Base-by-base conservation (phyloP, 1,284 basidiomycete genomes). In the Boletus sp. region DNA sequence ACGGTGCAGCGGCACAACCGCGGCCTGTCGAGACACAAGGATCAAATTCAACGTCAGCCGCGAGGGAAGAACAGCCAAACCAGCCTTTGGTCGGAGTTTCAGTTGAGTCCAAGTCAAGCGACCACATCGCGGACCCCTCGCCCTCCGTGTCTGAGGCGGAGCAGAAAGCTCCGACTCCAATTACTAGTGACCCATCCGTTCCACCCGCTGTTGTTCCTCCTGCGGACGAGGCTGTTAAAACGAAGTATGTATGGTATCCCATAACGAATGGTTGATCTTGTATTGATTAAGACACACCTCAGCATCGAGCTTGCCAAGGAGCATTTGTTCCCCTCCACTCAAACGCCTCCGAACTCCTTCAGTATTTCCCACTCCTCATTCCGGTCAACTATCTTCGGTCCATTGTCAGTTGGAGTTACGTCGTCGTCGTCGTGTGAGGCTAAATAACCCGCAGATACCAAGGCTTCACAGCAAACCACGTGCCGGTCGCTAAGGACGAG, bases 371-470 rank as follows among this genome's bases (percentile, higher is more conserved):
- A 62, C 10, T 49, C 53, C 13, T 57, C 64, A 25, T 67, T 64
- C 34, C 58, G 45, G 16, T 64, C 67, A 32, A 81, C 79, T 4
- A 82, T 81, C 14, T 81, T 81, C 54, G 80, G 77, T 10, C 76
- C 76, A 41, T 57, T 81, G 80, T 81, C 51, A 50, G 78, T 69
- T 36, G 34, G 29, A 41, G 43, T 46, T 27, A 44, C 19, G 14
- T 51, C 34, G 37, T 16, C 30, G 22, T 25, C 16, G 2, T 36
- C 6, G 10, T 17, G 12, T 33, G n/a, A 10, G 39, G 9, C 41
- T 64, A 22, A 62, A 51, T 34, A 41, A 29, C 46, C 27, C 38
- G 13, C 40, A 69, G 65, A 49, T 69, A 57, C 35, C 64, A 66
- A 50, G 65, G 51, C 12, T 33, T 44, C 14, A 39, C 50, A 13